These are phyloP conservation scores for Chaetomium sp. DNA, from an alignment of 2,329 filamentous ascomycete species.

Conservation along the genomic window DNA sequence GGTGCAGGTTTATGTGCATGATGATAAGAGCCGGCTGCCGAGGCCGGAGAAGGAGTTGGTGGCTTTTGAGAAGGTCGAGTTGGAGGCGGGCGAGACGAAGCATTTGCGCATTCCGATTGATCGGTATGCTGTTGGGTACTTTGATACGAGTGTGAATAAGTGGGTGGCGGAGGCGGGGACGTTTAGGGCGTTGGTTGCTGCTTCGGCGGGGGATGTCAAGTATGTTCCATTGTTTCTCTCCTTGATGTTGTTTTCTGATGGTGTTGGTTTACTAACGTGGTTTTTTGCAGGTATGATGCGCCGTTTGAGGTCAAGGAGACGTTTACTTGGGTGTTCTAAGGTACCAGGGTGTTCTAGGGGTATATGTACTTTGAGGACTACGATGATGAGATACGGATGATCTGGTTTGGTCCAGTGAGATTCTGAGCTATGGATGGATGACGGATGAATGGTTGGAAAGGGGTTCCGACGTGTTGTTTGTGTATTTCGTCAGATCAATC, in stretches of 20 bases:
- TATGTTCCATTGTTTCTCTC: conserved; percentile 25
- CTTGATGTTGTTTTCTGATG: neutral
- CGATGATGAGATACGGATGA: no score
- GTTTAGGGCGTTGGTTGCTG: conserved; percentile 56
- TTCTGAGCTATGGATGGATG: neutral
- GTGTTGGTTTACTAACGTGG: conserved; percentile 21
- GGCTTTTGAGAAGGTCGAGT: conserved; percentile 58
- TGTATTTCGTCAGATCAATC: no score
- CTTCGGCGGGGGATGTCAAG: conserved; percentile 58
- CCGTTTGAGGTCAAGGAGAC: conserved; percentile 56
- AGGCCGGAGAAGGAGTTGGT: conserved; percentile 65
- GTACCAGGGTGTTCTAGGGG: no score
- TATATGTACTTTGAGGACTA: no score
- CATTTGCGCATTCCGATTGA: conserved; percentile 42
- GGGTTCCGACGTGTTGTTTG: no score
- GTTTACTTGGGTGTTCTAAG: conserved; percentile 58
- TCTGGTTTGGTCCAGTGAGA: no score
- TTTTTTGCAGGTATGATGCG: conserved; percentile 24
- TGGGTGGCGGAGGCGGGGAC: conserved; percentile 62
- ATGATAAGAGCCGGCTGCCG: conserved; percentile 55
- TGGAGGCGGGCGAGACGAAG: conserved; percentile 50
- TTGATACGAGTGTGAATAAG: conserved; percentile 49
- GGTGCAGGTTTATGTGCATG: conserved; percentile 62
- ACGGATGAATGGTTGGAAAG: neutral
- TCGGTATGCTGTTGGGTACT: conserved; percentile 53